A percentile compares a stretch with the other conserved stretches of the same genome.
These are phyloP conservation scores for Mimosa pudica DNA, from an alignment of 306 rosid genomes.

Conservation along the genomic window DNA sequence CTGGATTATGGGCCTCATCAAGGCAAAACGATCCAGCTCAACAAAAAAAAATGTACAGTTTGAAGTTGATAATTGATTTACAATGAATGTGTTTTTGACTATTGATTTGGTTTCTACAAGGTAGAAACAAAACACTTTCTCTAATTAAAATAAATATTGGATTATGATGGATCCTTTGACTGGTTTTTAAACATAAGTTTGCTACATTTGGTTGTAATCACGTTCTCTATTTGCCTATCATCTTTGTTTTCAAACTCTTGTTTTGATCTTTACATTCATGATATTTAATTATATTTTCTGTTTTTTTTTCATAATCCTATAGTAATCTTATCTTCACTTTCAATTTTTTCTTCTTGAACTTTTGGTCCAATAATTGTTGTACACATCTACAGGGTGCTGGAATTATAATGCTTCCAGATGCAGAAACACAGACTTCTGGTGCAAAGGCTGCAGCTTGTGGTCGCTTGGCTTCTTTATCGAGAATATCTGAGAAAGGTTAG, in stretches of 20 bases:
- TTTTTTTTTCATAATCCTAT: background rate
- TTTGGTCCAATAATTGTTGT: constrained; percentile 26
- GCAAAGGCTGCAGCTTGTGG: constrained; percentile 97
- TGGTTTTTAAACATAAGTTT: background rate
- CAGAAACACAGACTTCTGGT: constrained; percentile 72
- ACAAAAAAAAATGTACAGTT: constrained; percentile 14
- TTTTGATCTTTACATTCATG: constrained; percentile 17
- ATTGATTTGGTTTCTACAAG: constrained; percentile 11
- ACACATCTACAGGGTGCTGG: constrained; percentile 59
- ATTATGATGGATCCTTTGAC: constrained; percentile 2
- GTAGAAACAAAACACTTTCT: constrained; percentile 17
- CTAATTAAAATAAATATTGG: constrained; percentile 18
- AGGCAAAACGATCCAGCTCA: constrained; percentile 14
- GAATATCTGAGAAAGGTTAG: constrained; percentile 73
- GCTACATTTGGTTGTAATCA: constrained; percentile 1
- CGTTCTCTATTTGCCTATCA: background rate
- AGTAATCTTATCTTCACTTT: background rate
- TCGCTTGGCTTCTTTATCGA: constrained; percentile 73
- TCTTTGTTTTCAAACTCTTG: background rate
- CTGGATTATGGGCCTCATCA: background rate
- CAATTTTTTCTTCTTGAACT: background rate
- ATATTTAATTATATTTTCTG: background rate
- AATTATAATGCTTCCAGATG: constrained; percentile 76
- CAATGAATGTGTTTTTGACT: constrained; percentile 22
- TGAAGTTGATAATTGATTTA: constrained; percentile 26